Base-by-base conservation (phyloP, 2,329 filamentous ascomycete genomes). In the Fusarium napiforme region DNA sequence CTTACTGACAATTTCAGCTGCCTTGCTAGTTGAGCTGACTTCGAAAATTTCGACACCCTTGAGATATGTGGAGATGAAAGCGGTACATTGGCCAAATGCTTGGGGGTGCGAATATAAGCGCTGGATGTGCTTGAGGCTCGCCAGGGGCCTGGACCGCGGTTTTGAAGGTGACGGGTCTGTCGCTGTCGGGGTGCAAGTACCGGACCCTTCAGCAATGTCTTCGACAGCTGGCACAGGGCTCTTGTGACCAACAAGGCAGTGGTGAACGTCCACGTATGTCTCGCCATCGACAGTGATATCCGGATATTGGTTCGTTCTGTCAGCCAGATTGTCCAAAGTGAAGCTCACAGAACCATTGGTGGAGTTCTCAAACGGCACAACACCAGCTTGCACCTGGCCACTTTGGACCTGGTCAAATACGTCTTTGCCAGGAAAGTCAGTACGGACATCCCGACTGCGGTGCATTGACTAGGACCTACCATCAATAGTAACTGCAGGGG, bases 281-380 rank as follows among this genome's bases (percentile, higher is more conserved):
- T 98, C 96, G 50, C 90, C 93, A 79, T 92, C 93, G 45, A 98
- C 93, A 53, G 88, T 86, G 50, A 98, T 87, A 79, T 93, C 90
- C 16, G 87, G 86, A 79, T 93, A 94, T 47, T 83, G 82, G 46
- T 82, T 83, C 43, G 89, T 84, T 32, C 93, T 87, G 83, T 97
- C 94, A 74, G 94, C 94, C 68, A 99, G 90, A 73, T 96, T 90
- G 82, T 98, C 95, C 30, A 98, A 88, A 1, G 95, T 97, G 81
- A 94, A 93, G 63, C 96, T 91, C 56, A 99, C 96, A 61, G 93
- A 92, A 78, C 96, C 96, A 82, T 98, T 97, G 80, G 94, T 96
- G 45, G 93, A 97, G 85, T 99, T 99, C 81, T 98, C 96, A 82
- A 97, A 95, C 11, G 96, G 96, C 4, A 98, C 93, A 37, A 98